A percentile compares a stretch with the other conserved stretches of the same genome.
Evolutionary conservation across 176 grass and related monocot species (phyloP).

Genomic region (Raddia distichophylla): DNA sequence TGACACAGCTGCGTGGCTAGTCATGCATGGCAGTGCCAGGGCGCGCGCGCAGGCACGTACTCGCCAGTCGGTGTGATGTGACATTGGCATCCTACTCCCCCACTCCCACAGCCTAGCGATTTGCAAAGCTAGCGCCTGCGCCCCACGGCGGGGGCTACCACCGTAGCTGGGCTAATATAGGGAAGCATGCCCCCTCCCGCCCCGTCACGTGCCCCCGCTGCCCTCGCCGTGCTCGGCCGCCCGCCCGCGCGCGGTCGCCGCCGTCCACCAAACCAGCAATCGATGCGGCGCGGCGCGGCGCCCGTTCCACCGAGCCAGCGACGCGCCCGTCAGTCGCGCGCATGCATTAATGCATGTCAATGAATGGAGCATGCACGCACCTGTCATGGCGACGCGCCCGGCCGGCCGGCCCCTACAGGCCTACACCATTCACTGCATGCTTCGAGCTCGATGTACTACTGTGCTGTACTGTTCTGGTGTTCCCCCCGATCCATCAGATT

Average conservation of each 20-base stretch:
- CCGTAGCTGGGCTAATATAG: slow-evolving; percentile 42
- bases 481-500: slow-evolving; percentile 14
- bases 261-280: neutral
- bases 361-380: neutral
- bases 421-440: slow-evolving; percentile 11
- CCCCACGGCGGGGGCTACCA: neutral
- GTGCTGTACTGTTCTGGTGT: neutral
- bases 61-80: slow-evolving; percentile 20
- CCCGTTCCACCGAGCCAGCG: neutral
- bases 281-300: neutral
- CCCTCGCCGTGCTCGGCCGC: neutral
- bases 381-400: slow-evolving; percentile 4
- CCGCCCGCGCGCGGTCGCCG: no score
- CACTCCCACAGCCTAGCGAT: neutral
- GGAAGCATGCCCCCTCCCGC: slow-evolving; percentile 54
- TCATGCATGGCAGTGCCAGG: no score
- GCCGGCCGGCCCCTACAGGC: slow-evolving; percentile 31
- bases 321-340: neutral
- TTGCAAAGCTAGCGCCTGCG: neutral
- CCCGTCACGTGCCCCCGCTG: slow-evolving; percentile 43
- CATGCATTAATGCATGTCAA: neutral
- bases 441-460: neutral
- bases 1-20: neutral
- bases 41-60: neutral
- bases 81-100: slow-evolving; percentile 27